Conservation (phyloP, 2,329 filamentous ascomycete species). For the Xenosphaeropsis pyriputrescens region DNA sequence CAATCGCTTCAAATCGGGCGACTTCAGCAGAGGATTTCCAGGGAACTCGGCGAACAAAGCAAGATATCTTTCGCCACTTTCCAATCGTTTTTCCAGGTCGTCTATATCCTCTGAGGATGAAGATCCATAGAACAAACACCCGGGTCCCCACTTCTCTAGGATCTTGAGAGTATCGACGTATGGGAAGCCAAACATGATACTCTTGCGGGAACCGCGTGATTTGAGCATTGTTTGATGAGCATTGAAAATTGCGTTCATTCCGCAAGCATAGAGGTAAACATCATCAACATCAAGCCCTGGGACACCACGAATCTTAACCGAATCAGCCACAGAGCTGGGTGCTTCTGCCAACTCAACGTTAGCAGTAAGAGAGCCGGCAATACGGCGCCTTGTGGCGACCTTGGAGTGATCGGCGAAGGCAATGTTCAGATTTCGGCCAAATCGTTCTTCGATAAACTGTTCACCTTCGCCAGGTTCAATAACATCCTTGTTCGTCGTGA, state of each 20-base stretch:
- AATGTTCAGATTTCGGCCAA: slow-evolving; percentile 77
- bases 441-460: slow-evolving; percentile 84
- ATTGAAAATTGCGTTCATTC: slow-evolving; percentile 94
- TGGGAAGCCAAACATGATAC: slow-evolving; percentile 90
- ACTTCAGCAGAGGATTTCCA: slow-evolving; percentile 75
- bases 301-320: slow-evolving; percentile 36
- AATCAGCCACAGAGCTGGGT: slow-evolving; percentile 32
- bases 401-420: slow-evolving; percentile 70
- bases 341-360: slow-evolving; percentile 53
- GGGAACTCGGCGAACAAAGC: slow-evolving; percentile 92
- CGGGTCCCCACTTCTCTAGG: slow-evolving; percentile 84
- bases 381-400: slow-evolving; percentile 71
- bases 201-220: slow-evolving; percentile 50
- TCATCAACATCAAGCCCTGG: slow-evolving; percentile 67
- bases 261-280: slow-evolving; percentile 75
- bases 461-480: slow-evolving; percentile 43
- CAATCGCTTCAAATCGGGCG: slow-evolving; percentile 75
- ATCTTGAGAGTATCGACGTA: slow-evolving; percentile 97
- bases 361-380: slow-evolving; percentile 69
- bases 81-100: slow-evolving; percentile 60
- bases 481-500: slow-evolving; percentile 23
- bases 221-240: slow-evolving; percentile 61
- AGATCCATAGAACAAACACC: slow-evolving; percentile 76
- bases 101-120: slow-evolving; percentile 67
- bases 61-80: slow-evolving; percentile 60